Evolutionary conservation across 2,329 filamentous ascomycete species (phyloP).

Genomic region (Colletotrichum viniferum): DNA sequence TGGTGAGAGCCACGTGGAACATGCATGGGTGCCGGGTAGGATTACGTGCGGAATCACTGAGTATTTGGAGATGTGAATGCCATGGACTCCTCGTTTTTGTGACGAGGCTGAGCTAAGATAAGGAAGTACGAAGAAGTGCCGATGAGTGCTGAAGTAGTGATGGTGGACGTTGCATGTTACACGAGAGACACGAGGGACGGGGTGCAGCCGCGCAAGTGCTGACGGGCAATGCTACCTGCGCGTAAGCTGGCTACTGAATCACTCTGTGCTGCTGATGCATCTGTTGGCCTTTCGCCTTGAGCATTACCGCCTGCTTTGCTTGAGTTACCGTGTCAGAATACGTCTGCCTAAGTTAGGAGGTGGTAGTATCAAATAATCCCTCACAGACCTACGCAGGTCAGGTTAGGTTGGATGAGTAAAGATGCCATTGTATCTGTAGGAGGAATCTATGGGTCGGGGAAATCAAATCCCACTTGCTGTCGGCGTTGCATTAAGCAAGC

Average conservation of each 20-base stretch:
- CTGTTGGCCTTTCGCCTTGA: background rate
- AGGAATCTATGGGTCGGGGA: background rate
- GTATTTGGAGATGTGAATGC: background rate
- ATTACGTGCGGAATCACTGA: background rate
- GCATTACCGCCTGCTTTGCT: background rate
- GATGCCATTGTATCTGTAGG: background rate
- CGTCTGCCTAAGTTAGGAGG: background rate
- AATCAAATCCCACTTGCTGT: background rate
- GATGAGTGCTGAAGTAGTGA: background rate
- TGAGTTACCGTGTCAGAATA: background rate
- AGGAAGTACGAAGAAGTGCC: background rate
- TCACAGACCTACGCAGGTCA: background rate
- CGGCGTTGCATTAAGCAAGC: background rate
- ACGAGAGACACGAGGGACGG: background rate
- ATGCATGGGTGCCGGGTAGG: background rate
- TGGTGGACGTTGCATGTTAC: background rate
- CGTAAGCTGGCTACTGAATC: background rate
- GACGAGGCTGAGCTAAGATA: background rate
- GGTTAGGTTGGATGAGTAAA: background rate
- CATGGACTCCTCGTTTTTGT: background rate
- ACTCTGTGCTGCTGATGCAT: background rate
- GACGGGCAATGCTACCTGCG: background rate
- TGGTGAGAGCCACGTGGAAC: background rate
- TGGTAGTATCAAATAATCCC: background rate
- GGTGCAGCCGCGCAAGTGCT: background rate